Percentiles rank a stretch among this genome's conserved stretches.
phyloP scores from a whole-genome alignment of 2,329 filamentous ascomycete species.

The Epicoccum nigrum region DNA sequence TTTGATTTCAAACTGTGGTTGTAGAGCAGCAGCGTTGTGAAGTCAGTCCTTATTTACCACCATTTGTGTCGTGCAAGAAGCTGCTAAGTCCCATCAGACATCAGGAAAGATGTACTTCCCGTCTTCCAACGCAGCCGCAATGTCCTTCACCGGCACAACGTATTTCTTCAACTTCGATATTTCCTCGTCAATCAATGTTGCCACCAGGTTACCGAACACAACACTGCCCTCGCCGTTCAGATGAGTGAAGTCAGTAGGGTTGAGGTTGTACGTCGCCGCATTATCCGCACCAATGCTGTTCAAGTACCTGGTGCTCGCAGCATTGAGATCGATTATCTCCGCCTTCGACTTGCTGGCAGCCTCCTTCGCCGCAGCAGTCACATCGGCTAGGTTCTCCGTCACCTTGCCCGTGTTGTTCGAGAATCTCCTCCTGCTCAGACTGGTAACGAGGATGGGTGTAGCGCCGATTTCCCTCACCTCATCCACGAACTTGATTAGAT shows the following conservation, averaged over 20 bases:
- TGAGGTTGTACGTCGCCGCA: slow-evolving; percentile 58
- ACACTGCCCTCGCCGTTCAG: slow-evolving; percentile 28
- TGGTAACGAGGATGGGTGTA: slow-evolving; percentile 57
- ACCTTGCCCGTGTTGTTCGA: slow-evolving; percentile 47
- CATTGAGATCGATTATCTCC: slow-evolving; percentile 59
- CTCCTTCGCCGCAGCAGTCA: slow-evolving; percentile 54
- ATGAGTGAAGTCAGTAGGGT: slow-evolving; percentile 29
- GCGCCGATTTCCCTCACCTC: slow-evolving; percentile 41
- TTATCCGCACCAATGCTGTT: slow-evolving; percentile 57
- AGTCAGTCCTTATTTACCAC: too few relatives aligned
- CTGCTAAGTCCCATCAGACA: too few relatives aligned
- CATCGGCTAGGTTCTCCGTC: slow-evolving; percentile 53
- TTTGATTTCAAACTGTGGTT: too few relatives aligned
- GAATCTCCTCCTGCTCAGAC: slow-evolving; percentile 59
- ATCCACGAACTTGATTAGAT: slow-evolving; percentile 53
- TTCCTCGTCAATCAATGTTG: slow-evolving; percentile 20
- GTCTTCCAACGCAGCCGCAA: slow-evolving; percentile 19
- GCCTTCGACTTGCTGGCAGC: slow-evolving; percentile 52
- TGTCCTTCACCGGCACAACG: slow-evolving; percentile 18
- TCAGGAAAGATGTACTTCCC: slow-evolving; percentile 23
- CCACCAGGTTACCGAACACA: slow-evolving; percentile 34
- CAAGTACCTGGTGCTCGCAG: slow-evolving; percentile 56
- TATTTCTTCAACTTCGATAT: slow-evolving; percentile 18
- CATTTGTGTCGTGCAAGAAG: too few relatives aligned
- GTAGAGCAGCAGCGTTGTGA: too few relatives aligned